These are phyloP conservation scores for Kuraishia molischiana DNA, from an alignment of 805 yeast species.

Conservation along the genomic window DNA sequence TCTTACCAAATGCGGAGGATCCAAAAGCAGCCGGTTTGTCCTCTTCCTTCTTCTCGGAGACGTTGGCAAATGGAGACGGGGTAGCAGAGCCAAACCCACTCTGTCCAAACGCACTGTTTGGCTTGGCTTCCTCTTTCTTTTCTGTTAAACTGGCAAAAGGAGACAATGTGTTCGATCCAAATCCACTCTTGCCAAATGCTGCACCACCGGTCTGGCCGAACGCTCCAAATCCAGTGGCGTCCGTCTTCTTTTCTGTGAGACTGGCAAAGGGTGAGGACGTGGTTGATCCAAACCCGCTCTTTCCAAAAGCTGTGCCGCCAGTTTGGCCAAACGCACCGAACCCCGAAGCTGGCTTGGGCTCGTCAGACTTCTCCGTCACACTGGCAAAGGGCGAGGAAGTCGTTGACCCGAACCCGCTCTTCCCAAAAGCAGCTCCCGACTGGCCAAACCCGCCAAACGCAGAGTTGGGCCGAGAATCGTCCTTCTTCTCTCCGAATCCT, in stretches of 20 bases:
- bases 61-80: too few relatives aligned
- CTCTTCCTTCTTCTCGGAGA: too few relatives aligned
- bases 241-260: too few relatives aligned
- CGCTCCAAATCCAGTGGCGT: neutral
- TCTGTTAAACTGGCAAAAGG: constrained; percentile 2
- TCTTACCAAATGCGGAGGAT: neutral
- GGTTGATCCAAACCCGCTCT: constrained; percentile 11
- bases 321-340: constrained; percentile 6
- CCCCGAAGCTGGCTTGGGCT: too few relatives aligned
- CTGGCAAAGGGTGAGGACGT: too few relatives aligned
- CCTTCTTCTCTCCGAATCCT: neutral
- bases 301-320: too few relatives aligned
- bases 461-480: neutral
- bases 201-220: too few relatives aligned
- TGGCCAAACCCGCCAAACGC: constrained; percentile 6
- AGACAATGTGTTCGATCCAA: constrained; percentile 4
- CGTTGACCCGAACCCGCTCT: constrained; percentile 1
- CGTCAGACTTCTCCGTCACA: neutral
- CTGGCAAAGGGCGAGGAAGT: constrained; percentile 5
- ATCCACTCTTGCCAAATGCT: neutral
- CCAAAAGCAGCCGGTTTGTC: constrained; percentile 1
- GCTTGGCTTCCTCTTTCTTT: too few relatives aligned
- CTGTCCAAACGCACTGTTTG: too few relatives aligned
- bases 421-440: neutral
- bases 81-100: constrained; percentile 12